Evolutionary conservation across 2,329 filamentous ascomycete species (phyloP).

Genomic region (Botrytis galanthina): DNA sequence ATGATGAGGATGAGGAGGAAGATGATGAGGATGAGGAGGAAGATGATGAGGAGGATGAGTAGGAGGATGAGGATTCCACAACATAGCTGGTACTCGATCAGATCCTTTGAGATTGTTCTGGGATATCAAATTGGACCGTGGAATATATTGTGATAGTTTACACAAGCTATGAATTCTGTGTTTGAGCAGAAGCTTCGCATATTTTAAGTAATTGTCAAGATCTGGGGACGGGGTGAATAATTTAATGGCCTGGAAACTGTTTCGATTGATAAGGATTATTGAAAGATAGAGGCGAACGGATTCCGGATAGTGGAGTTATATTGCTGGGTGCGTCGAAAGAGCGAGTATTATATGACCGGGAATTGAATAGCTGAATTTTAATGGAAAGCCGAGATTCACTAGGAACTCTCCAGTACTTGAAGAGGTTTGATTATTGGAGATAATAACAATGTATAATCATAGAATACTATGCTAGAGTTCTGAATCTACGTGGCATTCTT

Average conservation of each 20-base stretch:
- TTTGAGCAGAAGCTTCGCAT: not conserved
- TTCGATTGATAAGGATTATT: not conserved
- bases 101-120: not conserved
- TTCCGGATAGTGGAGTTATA: not conserved
- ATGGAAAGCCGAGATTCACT: not conserved
- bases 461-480: not conserved
- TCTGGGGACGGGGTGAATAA: not conserved
- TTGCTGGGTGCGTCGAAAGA: not conserved
- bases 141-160: not conserved
- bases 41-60: not conserved
- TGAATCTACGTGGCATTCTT: too few species aligned
- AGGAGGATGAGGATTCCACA: not conserved
- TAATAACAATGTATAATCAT: not conserved
- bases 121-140: not conserved
- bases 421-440: not conserved
- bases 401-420: not conserved
- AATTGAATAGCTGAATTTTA: not conserved
- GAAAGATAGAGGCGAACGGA: not conserved
- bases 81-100: not conserved
- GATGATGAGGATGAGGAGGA: not conserved
- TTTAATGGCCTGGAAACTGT: too few species aligned
- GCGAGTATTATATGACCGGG: not conserved
- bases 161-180: not conserved
- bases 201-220: not conserved
- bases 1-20: too few species aligned